phyloP scores from a whole-genome alignment of 768 basidiomycete species.

The Xerocomellus dryophilus region DNA sequence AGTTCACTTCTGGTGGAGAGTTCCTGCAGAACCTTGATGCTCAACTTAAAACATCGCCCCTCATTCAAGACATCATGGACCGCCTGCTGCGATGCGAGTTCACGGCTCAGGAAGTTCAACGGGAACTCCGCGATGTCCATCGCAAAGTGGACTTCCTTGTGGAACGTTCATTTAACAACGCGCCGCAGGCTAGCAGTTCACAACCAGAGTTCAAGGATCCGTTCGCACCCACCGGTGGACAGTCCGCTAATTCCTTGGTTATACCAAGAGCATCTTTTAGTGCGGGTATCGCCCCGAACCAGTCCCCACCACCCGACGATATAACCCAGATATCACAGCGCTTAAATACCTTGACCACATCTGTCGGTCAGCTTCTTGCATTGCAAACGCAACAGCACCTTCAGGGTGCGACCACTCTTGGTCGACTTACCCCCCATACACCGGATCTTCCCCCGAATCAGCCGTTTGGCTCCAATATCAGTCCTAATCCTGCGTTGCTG shows the following conservation, averaged over 20 bases:
- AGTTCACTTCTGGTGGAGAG: slow-evolving; percentile 50
- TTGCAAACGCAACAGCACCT: slow-evolving; percentile 72
- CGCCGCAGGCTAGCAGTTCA: slow-evolving; percentile 19
- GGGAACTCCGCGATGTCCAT: slow-evolving; percentile 68
- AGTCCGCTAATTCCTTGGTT: slow-evolving; percentile 35
- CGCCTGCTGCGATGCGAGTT: slow-evolving; percentile 71
- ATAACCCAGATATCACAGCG: slow-evolving; percentile 74
- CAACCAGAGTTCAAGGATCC: slow-evolving; percentile 85
- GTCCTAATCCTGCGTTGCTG: slow-evolving; percentile 40
- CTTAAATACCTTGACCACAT: slow-evolving; percentile 74
- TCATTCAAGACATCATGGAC: slow-evolving; percentile 73
- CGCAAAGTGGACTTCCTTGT: slow-evolving; percentile 76
- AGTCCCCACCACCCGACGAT: slow-evolving; percentile 64
- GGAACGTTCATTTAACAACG: slow-evolving; percentile 52
- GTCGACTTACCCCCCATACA: slow-evolving; percentile 32
- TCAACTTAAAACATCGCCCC: slow-evolving; percentile 71
- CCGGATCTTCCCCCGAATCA: slow-evolving; percentile 48
- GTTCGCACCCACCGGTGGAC: slow-evolving; percentile 48
- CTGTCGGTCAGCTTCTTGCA: slow-evolving; percentile 81
- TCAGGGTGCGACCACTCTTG: slow-evolving; percentile 41
- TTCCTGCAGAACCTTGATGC: slow-evolving; percentile 55
- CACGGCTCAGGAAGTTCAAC: slow-evolving; percentile 67
- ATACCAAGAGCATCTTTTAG: slow-evolving; percentile 62
- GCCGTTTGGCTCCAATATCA: slow-evolving; percentile 35
- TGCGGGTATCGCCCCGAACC: slow-evolving; percentile 69